Evolutionary conservation across 2,329 filamentous ascomycete genomes (phyloP).

Genomic region (Exophiala xenobiotica): DNA sequence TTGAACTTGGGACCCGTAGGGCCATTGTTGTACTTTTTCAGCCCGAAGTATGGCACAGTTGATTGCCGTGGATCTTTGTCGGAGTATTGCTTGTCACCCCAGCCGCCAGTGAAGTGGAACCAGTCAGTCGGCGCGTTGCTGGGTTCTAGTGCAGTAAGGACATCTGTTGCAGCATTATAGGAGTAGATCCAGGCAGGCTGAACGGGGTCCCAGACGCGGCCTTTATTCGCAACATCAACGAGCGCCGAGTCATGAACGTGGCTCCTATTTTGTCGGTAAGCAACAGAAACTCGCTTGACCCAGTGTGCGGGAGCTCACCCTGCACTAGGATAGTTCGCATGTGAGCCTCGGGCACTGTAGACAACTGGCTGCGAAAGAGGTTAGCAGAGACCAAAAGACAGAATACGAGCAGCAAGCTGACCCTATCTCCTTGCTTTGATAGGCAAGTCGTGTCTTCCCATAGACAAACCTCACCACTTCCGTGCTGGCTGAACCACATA

Average conservation of each 20-base stretch:
- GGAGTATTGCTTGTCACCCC: conserved; percentile 90
- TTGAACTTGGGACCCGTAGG: conserved; percentile 86
- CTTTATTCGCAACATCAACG: conserved; percentile 56
- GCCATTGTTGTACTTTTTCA: conserved; percentile 92
- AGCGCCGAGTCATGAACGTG: conserved; percentile 78
- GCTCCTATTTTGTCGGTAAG: conserved; percentile 38
- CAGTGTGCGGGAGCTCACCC: conserved; percentile 73
- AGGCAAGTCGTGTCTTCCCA: conserved; percentile 44
- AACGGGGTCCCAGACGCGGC: conserved; percentile 82
- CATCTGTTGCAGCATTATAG: conserved; percentile 65
- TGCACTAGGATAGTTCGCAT: conserved; percentile 77
- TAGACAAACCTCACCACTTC: conserved; percentile 61
- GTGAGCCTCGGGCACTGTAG: conserved; percentile 85
- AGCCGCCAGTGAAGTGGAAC: conserved; percentile 85
- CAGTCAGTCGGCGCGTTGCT: conserved; percentile 75
- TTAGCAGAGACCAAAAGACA: not conserved
- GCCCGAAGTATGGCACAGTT: conserved; percentile 76
- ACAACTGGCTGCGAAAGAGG: conserved; percentile 65
- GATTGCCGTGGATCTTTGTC: conserved; percentile 73
- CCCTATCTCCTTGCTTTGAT: conserved; percentile 10
- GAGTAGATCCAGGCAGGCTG: conserved; percentile 78
- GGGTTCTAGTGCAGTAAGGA: conserved; percentile 53
- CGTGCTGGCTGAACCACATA: conserved; percentile 65
- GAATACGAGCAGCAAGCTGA: not conserved
- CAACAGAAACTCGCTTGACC: conserved; percentile 84